phyloP scores from a whole-genome alignment of 306 rosid genomes.

The Citrullus colocynthis region DNA sequence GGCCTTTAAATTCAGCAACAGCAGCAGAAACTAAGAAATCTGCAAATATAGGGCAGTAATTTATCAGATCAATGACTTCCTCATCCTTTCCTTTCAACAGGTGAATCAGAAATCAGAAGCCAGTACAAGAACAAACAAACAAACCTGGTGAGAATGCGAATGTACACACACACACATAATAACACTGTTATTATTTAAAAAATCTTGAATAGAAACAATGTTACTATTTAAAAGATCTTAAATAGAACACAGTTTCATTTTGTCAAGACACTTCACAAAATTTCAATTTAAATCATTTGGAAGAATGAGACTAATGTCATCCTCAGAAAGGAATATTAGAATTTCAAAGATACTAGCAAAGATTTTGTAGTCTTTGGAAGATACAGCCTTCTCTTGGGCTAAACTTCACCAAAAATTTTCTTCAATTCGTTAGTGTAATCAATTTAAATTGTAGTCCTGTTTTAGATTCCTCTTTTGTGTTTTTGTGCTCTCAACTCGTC shows the following conservation, averaged over 20 bases:
- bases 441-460: too few species aligned
- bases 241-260: background rate
- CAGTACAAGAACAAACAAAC: background rate
- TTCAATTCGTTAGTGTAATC: too few species aligned
- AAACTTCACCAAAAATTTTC: too few species aligned
- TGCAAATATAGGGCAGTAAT: slow-evolving; percentile 23
- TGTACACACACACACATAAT: background rate
- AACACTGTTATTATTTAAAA: background rate
- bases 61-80: background rate
- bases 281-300: background rate
- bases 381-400: too few species aligned
- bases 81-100: background rate
- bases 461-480: too few species aligned
- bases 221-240: too few species aligned
- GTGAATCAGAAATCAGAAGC: background rate
- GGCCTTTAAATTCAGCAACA: slow-evolving; percentile 93
- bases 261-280: background rate
- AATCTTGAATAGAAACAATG: background rate
- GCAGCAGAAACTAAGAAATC: slow-evolving; percentile 81
- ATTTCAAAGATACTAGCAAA: background rate
- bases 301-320: background rate
- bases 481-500: too few species aligned
- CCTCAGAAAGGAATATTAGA: background rate
- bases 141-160: background rate
- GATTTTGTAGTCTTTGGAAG: too few species aligned